phyloP scores from a whole-genome alignment of 1,284 basidiomycete genomes.

The Fistulina hepatica region DNA sequence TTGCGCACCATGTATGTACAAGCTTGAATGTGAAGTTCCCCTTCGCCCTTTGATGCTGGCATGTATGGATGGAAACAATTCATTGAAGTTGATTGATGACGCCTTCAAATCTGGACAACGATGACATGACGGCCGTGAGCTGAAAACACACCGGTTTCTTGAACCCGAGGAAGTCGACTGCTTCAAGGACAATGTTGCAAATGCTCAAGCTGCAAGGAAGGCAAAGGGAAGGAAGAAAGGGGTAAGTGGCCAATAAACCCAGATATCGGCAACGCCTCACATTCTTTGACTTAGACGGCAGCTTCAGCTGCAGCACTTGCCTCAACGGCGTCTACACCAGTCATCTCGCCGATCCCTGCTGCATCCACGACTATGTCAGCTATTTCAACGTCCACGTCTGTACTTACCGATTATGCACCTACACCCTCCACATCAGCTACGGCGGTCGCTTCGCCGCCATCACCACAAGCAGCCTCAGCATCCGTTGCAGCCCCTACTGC shows the following conservation, averaged over 20 bases:
- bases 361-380: no score
- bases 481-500: no score
- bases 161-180: conserved; percentile 17
- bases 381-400: no score
- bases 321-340: conserved; percentile 3
- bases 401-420: not conserved
- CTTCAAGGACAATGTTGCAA: conserved; percentile 23
- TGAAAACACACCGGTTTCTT: conserved; percentile 12
- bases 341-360: no score
- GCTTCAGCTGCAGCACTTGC: not conserved
- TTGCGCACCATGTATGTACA: conserved; percentile 14
- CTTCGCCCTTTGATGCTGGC: conserved; percentile 15
- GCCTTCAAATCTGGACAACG: conserved; percentile 14
- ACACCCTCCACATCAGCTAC: not conserved
- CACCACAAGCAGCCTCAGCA: not conserved
- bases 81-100: conserved; percentile 21
- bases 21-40: conserved; percentile 18
- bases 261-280: no score
- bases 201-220: no score
- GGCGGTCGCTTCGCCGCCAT: not conserved
- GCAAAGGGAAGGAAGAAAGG: no score
- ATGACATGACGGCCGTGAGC: conserved; percentile 9
- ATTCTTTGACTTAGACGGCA: not conserved
- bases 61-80: conserved; percentile 27
- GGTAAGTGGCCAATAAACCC: no score